Base-by-base conservation (phyloP, 805 yeast genomes). In the Candida succiphila region DNA sequence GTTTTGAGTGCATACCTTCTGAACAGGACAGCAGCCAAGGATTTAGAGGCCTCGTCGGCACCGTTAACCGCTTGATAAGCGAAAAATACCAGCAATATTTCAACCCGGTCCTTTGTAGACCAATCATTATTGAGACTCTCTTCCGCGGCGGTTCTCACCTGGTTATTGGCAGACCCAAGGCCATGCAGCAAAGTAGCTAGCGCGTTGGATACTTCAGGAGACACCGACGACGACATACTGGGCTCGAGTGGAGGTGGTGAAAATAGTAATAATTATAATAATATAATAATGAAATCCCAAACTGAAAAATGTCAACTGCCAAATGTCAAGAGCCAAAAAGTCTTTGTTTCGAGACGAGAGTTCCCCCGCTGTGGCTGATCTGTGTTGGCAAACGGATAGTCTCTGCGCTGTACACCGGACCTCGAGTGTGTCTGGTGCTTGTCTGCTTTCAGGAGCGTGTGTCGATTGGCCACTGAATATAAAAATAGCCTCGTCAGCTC, bases 21-120 rank as follows among this genome's bases (percentile, higher is more conserved):
- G 55, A 92, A 85, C 37, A 92, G 60, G 20, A 92, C 96, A 3
- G 96, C 94, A 13, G 92, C 67, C 48, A 87, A 78, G 0, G 89
- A 74, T 37, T 73, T 64, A 5, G 70, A 56, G n/a, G 70, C 63
- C 30, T 76, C 77, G 41, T 69, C 69, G n/a, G 65, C 60, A 9
- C 88, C 84, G 24, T 46, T 49, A 4, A 78, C 67, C 4, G 95
- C 76, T 47, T 80, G 88, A 52, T 81, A 83, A 4, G 95, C 87
- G 31, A 89, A 66, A 45, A 85, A 92, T 3, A 80, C 63, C 38
- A 89, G 63, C 29, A 89, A 61, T 37, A 77, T 54, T 43, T 80
- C 88, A 30, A 84, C 81, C 36, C 76, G 75, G 24, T 72, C 77
- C 27, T 67, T 57, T 14, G 67, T 67, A 18, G 79, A 70, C 96